Base-by-base conservation (phyloP, 345 rosid species). In the Schrenkiella parvula region DNA sequence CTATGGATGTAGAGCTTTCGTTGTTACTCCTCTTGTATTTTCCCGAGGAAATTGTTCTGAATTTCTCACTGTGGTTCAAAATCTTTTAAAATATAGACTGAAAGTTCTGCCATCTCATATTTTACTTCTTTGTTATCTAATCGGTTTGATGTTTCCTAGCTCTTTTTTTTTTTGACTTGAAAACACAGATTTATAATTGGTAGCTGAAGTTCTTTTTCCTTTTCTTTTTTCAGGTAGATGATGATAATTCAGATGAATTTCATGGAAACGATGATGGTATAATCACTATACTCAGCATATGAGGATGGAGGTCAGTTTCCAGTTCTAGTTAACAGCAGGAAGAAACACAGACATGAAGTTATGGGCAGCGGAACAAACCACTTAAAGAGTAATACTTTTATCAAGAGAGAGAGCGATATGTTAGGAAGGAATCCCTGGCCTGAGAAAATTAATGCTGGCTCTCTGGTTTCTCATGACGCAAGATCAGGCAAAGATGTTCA, bases 191-290 rank as follows among this genome's bases (percentile, higher is more conserved):
- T 64, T 68, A 13, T 65, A 38, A 56, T 56, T 34, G 54, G 51
- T 44, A 9, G 26, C 44, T 76, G 46, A 75, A 43, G 35, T 14
- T 23, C 4, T 34, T 56, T 37, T 70, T 31, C 39, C 5, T 28
- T 28, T 28, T 12, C 26, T 15, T 60, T 34, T 70, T 73, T 47
- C 92, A 92, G 98, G 82, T 82, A 50, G 84, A 82, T 68, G 82
- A 82, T 78, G 82, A 84, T 69, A 76, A 64, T 48, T 85, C 83
- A 77, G 84, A 74, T 66, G 91, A 82, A 52, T 85, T 81, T 70
- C 72, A 79, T 62, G 83, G 57, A 51, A 80, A 73, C 50, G 95
- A 79, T 65, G 95, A 92, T 83, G 91, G 88, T 79, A 81, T 84
- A 80, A 96, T 89, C n/a, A 63, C 98, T 92, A 53, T 83, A 73